These are phyloP conservation scores for Trypanosoma scelopori DNA, from an alignment of 208 protist species.

Conservation along the genomic window DNA sequence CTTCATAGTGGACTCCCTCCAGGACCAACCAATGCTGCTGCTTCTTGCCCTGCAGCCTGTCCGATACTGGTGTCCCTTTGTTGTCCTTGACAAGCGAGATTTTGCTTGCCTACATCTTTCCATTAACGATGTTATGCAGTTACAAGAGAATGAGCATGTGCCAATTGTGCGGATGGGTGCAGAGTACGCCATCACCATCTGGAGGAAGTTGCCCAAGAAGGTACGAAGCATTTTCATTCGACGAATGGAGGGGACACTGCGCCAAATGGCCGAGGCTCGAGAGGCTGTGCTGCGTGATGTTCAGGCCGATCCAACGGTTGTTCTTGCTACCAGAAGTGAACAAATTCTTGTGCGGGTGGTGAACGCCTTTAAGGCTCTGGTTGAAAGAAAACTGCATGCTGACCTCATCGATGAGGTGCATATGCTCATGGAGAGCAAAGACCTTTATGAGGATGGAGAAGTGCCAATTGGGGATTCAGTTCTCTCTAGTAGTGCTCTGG, in stretches of 20 bases:
- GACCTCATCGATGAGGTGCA: slow-evolving; percentile 85
- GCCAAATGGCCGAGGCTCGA: slow-evolving; percentile 1
- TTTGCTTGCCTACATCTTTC: slow-evolving; percentile 61
- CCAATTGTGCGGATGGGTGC: slow-evolving; percentile 30
- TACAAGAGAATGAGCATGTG: slow-evolving; percentile 30
- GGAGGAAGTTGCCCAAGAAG: slow-evolving; percentile 45
- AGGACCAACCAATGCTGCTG: slow-evolving; percentile 90
- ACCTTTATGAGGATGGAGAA: slow-evolving; percentile 61
- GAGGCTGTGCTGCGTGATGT: slow-evolving; percentile 41
- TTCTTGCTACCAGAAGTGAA: slow-evolving; percentile 67
- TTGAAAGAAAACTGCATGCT: slow-evolving; percentile 63
- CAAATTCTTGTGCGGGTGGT: slow-evolving; percentile 43
- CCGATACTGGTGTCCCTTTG: slow-evolving; percentile 78
- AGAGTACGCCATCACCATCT: slow-evolving; percentile 49
- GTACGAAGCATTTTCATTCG: slow-evolving; percentile 34
- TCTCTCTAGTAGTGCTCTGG: slow-evolving; percentile 46
- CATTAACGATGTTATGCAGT: slow-evolving; percentile 32
- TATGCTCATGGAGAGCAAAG: slow-evolving; percentile 47
- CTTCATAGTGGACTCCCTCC: slow-evolving; percentile 72
- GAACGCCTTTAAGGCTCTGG: slow-evolving; percentile 31
- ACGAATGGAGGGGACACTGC: slow-evolving; percentile 30
- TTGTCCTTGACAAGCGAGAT: slow-evolving; percentile 70
- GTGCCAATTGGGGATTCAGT: slow-evolving; percentile 23
- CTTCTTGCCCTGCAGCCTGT: slow-evolving; percentile 73
- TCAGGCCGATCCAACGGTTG: slow-evolving; percentile 54